Evolutionary conservation across 805 yeast genomes (phyloP), one percentile per base, ranked within the genome.

Genomic region (Pichia nanzhaoensis): DNA sequence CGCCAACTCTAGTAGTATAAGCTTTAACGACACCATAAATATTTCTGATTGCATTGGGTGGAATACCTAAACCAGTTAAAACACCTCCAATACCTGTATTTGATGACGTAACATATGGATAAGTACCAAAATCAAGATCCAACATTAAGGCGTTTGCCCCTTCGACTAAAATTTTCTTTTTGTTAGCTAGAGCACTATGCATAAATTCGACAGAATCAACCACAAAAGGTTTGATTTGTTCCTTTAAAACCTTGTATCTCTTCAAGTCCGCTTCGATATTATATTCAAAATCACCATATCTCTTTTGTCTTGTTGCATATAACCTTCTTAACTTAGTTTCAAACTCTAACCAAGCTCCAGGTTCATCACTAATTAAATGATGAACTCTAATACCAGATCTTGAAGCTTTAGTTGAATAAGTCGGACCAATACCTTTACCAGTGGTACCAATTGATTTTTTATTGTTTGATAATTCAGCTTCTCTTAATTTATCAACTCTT

Each of bases 121-220:
- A 93, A 48, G 99, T 93, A 68, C 99, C 99, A 61, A 86, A 91
- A 67, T 93, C 99, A 54, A 93, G 77, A 68, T 93, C 99, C 65
- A 93, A 79, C 97, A 93, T 89, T 55, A 93, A 74, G 21, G 99
- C 99, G 61, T 93, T 93, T 48, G 99, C 99, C 65, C 99, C 99
- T 73, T 93, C 99, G 47, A 93, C 83, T 54, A 93, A 74, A 48
- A 93, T 87, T 67, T 84, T 86, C 74, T 93, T 91, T 58, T 87
- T 82, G 21, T 71, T 73, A 41, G 71, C 71, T 39, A 93, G 66
- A 9, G 96, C 96, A 51, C 71, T 69, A 66, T 85, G 90, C 73
- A 85, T 82, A 67, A 82, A 85, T 20, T 78, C 81, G 45, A 93
- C 85, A 14, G 96, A 84, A 65, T 93, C 99, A 39, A 93, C 89